Conservation (phyloP, 202 grass and related monocot species). For the Cymbopogon flexuosus region DNA sequence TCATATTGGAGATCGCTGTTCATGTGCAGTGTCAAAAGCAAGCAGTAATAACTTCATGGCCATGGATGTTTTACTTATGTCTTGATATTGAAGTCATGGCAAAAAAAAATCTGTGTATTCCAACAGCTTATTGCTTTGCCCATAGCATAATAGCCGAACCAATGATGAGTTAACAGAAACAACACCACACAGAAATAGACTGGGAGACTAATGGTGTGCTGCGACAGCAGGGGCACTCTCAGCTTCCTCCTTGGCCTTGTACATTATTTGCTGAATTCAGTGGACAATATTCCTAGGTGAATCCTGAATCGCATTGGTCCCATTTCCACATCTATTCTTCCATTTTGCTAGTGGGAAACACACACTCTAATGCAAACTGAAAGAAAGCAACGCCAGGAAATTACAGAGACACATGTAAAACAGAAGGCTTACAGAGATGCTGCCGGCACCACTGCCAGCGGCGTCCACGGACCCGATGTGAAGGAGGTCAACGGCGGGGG, state of each 20-base stretch:
- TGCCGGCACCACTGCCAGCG: too few species aligned
- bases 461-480: too few species aligned
- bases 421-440: too few species aligned
- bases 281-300: too few species aligned
- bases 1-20: not conserved
- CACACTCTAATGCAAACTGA: too few species aligned
- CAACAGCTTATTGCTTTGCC: conserved; percentile 48
- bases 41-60: not conserved
- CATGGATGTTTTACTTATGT: conserved; percentile 2
- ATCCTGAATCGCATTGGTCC: too few species aligned
- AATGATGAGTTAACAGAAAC: conserved; percentile 23
- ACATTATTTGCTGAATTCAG: too few species aligned
- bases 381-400: too few species aligned
- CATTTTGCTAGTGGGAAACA: too few species aligned
- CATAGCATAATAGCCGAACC: conserved; percentile 28
- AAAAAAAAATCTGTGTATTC: conserved; percentile 15
- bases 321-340: too few species aligned
- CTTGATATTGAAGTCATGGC: conserved; percentile 17
- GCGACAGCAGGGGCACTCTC: conserved; percentile 36
- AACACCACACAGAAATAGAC: conserved; percentile 16
- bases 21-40: conserved; percentile 18
- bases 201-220: conserved; percentile 52
- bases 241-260: conserved; percentile 64
- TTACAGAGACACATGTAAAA: too few species aligned
- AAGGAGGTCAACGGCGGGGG: too few species aligned